Base-by-base conservation (phyloP, 116 monocot genomes). In the Trichopus zeylanicus region DNA sequence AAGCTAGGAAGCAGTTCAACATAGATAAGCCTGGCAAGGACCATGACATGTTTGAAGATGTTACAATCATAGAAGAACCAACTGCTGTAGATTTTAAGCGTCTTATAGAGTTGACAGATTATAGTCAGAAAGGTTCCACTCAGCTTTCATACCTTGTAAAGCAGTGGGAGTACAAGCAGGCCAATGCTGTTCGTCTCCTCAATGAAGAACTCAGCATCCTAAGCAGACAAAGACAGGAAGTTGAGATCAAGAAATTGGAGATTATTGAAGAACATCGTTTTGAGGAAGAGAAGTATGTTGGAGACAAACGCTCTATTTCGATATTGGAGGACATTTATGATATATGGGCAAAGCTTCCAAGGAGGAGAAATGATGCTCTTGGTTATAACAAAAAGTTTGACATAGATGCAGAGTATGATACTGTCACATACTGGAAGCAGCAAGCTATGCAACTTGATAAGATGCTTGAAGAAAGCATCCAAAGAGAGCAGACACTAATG, bases 121-220 rank as follows among this genome's bases (percentile, higher is more conserved):
- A 86, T 56, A 86, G 77, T 48, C 74, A 83, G 54, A 88, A 71
- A 59, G 88, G 88, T 33, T 77, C 83, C 22, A 80, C 82, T 35
- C 88, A 88, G 54, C 59, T 83, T 65, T 46, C 76, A 19, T 74
- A 74, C 62, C 73, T 83, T 26, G 65, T 83, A 34, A 88, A 88
- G 46, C 70, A 69, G 20, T 80, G 73, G 68, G 80, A 88, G 49
- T 83, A 80, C 59, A 76, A 77, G 59, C 77, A 74, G 28, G 83
- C 73, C 16, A 88, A 83, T 74, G 80, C 80, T 47, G 66, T 60
- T 51, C 82, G 83, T 11, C 83, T 88, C 71, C 74, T 88, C 19
- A 70, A 80, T 35, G 88, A 88, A 62, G 80, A 88, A 35, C 67
- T 88, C 31, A 57, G 68, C 47, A 64, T 53, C 15, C 46, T 88